A percentile compares a stretch with the other conserved stretches of the same genome.
phyloP scores from a whole-genome alignment of 495 filamentous ascomycete genomes.

The Evernia prunastri region DNA sequence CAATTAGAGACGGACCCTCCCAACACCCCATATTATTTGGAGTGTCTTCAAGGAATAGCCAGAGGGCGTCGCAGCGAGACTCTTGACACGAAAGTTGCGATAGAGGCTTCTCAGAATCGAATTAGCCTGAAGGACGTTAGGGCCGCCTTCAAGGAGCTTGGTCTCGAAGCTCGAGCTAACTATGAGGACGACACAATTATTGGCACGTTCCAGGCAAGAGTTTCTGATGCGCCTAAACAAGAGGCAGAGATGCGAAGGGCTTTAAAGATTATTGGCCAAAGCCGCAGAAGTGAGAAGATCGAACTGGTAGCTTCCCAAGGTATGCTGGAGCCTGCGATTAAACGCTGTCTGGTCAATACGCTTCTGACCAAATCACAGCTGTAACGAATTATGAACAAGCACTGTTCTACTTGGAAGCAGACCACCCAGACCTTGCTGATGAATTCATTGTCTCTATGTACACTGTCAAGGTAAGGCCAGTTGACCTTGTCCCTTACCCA shows the following conservation, averaged over 20 bases:
- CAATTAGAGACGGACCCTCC: conserved; percentile 35
- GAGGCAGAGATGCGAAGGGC: conserved; percentile 46
- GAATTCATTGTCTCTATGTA: conserved; percentile 56
- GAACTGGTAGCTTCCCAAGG: conserved; percentile 51
- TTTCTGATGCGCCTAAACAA: conserved; percentile 40
- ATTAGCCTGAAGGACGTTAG: conserved; percentile 36
- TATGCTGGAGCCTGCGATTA: conserved; percentile 25
- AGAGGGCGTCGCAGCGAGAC: conserved; percentile 36
- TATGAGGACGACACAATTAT: conserved; percentile 53
- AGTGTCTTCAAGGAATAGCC: conserved; percentile 41
- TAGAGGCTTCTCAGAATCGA: conserved; percentile 37
- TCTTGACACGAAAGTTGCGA: conserved; percentile 34
- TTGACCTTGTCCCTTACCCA: not conserved
- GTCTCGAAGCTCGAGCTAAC: conserved; percentile 33
- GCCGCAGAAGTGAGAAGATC: conserved; percentile 46
- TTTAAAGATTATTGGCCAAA: conserved; percentile 51
- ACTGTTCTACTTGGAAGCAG: conserved; percentile 50
- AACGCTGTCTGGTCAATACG: not conserved
- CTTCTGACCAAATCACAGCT: conserved; percentile 28
- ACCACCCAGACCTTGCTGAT: conserved; percentile 42
- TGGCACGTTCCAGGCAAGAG: conserved; percentile 48
- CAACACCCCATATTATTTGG: conserved; percentile 42
- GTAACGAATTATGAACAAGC: conserved; percentile 59
- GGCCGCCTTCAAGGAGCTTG: conserved; percentile 49
- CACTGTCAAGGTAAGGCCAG: conserved; percentile 44